These are phyloP conservation scores for Fusarium veterinarium DNA, from an alignment of 2,329 filamentous ascomycete species.

Conservation along the genomic window DNA sequence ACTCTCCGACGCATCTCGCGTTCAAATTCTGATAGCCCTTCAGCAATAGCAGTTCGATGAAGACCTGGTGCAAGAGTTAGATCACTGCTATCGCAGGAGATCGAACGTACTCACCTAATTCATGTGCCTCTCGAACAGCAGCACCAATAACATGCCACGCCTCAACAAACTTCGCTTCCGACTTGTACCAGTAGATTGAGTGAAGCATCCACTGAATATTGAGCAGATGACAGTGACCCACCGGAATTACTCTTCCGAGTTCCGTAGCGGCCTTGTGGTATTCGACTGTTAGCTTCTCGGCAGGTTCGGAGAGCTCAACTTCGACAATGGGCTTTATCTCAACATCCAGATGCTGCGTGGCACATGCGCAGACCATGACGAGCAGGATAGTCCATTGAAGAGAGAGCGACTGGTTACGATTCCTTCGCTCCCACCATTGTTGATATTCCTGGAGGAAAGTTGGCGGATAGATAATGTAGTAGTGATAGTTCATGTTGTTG, in stretches of 20 bases:
- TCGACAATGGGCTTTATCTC: conserved; percentile 47
- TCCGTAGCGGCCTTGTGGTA: conserved; percentile 49
- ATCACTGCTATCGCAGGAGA: no score
- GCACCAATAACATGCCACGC: conserved; percentile 50
- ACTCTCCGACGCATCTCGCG: conserved; percentile 50
- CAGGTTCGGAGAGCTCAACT: conserved; percentile 43
- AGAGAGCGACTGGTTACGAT: conserved; percentile 43
- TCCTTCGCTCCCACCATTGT: conserved; percentile 49
- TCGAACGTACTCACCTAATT: conserved; percentile 40
- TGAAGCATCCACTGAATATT: conserved; percentile 51
- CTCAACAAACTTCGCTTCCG: conserved; percentile 50
- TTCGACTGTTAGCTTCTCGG: conserved; percentile 43
- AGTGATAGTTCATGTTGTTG: conserved; percentile 51
- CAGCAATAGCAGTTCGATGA: conserved; percentile 43
- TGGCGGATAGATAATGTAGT: conserved; percentile 52
- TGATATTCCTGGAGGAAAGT: conserved; percentile 51
- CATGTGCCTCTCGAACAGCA: conserved; percentile 51
- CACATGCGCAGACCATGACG: conserved; percentile 53
- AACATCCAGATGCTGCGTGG: conserved; percentile 47
- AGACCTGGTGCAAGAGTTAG: conserved; percentile 39
- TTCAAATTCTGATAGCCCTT: conserved; percentile 48
- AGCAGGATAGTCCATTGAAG: conserved; percentile 52
- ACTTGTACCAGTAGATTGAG: conserved; percentile 52
- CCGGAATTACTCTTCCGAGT: conserved; percentile 48
- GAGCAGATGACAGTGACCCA: conserved; percentile 47